phyloP scores from a whole-genome alignment of 805 yeast species.

The Tetrapisispora arboricola region DNA sequence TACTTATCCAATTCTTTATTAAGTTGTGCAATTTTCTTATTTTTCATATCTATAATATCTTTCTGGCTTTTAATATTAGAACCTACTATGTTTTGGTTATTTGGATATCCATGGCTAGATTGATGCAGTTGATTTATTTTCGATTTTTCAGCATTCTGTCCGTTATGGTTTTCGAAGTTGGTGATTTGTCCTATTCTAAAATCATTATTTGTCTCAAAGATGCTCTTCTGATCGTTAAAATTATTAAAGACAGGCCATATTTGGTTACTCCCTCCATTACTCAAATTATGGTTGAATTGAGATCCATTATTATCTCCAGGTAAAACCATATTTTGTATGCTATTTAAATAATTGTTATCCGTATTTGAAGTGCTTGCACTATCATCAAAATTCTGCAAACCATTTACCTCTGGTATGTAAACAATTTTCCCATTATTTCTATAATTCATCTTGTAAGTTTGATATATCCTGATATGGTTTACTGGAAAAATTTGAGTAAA shows the following conservation, averaged over 20 bases:
- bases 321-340: not conserved
- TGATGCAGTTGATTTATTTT: too few species aligned
- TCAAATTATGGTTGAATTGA: too few species aligned
- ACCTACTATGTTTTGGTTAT: not conserved
- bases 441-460: not conserved
- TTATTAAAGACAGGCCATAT: not conserved
- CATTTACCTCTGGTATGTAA: not conserved
- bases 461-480: not conserved
- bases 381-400: not conserved
- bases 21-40: not conserved
- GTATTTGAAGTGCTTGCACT: not conserved
- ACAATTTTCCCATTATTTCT: not conserved
- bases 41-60: not conserved
- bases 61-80: not conserved
- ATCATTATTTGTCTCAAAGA: not conserved
- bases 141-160: too few species aligned
- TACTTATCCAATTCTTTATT: not conserved
- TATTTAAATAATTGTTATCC: not conserved
- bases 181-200: not conserved
- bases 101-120: too few species aligned
- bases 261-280: too few species aligned
- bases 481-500: not conserved
- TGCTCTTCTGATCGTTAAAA: not conserved
- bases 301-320: not conserved
- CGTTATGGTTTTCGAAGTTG: not conserved